These are phyloP conservation scores for Malus sylvestris DNA, from an alignment of 306 rosid species.

Conservation along the genomic window DNA sequence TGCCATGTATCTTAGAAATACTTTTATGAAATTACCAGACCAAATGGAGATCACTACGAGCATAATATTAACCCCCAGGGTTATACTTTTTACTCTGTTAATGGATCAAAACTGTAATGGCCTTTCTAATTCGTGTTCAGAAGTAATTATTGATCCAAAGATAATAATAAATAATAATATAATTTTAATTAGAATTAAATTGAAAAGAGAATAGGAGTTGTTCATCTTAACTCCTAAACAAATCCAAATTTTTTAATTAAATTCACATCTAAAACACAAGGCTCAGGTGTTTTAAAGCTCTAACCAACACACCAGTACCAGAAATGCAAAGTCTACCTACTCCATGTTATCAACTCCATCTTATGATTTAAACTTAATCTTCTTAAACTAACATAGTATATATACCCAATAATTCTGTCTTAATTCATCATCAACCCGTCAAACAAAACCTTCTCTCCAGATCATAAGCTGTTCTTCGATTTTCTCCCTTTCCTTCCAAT, in stretches of 20 bases:
- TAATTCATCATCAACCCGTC: neutral
- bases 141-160: neutral
- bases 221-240: neutral
- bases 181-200: neutral
- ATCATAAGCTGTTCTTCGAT: neutral
- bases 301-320: constrained; percentile 27
- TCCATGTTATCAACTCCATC: constrained; percentile 48
- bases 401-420: neutral
- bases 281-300: neutral
- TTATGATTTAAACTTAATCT: neutral
- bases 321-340: constrained; percentile 24
- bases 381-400: neutral
- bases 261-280: neutral
- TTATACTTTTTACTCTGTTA: neutral
- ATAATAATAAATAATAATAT: neutral
- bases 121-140: too few relatives aligned
- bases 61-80: too few relatives aligned
- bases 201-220: neutral
- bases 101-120: neutral
- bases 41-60: too few relatives aligned
- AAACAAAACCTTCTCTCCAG: neutral
- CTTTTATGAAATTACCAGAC: neutral
- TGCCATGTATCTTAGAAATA: neutral
- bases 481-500: neutral
- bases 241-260: neutral